Percentiles rank a stretch among this genome's conserved stretches.
phyloP scores from a whole-genome alignment of 2,329 filamentous ascomycete species.

The Calcarisporium arbuscula region DNA sequence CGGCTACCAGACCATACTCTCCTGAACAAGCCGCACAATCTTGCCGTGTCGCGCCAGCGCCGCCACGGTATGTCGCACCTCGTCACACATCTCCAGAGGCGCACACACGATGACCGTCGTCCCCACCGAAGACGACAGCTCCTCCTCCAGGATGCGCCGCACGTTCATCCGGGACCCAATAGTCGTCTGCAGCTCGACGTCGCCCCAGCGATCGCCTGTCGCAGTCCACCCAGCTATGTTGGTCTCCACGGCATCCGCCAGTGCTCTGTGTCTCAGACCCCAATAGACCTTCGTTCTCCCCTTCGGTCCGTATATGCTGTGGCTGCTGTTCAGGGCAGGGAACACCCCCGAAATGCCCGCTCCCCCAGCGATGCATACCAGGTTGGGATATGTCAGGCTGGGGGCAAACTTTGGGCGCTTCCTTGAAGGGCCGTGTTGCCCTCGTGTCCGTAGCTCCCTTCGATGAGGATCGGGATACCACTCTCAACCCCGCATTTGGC shows the following conservation, averaged over 20 bases:
- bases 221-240: slow-evolving; percentile 9
- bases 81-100: slow-evolving; percentile 15
- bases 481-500: slow-evolving; percentile 9
- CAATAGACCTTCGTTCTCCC: slow-evolving; percentile 16
- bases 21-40: slow-evolving; percentile 5
- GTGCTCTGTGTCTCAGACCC: slow-evolving; percentile 13
- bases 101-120: slow-evolving; percentile 17
- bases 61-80: slow-evolving; percentile 13
- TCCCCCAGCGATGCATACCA: slow-evolving; percentile 23
- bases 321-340: slow-evolving; percentile 12
- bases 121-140: slow-evolving; percentile 10
- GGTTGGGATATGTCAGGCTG: slow-evolving; percentile 15
- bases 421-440: slow-evolving; percentile 13
- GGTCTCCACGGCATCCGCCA: slow-evolving; percentile 15
- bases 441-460: slow-evolving; percentile 22
- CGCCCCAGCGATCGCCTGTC: slow-evolving; percentile 12
- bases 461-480: slow-evolving; percentile 20
- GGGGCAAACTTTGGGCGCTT: slow-evolving; percentile 13
- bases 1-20: slow-evolving; percentile 11
- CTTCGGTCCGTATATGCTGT: slow-evolving; percentile 5
- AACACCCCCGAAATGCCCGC: slow-evolving; percentile 24
- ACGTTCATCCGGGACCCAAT: slow-evolving; percentile 14
- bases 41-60: slow-evolving; percentile 6
- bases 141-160: slow-evolving; percentile 10
- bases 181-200: slow-evolving; percentile 14